Conservation (phyloP, 2,329 filamentous ascomycete species). For the Alternaria consortialis region DNA sequence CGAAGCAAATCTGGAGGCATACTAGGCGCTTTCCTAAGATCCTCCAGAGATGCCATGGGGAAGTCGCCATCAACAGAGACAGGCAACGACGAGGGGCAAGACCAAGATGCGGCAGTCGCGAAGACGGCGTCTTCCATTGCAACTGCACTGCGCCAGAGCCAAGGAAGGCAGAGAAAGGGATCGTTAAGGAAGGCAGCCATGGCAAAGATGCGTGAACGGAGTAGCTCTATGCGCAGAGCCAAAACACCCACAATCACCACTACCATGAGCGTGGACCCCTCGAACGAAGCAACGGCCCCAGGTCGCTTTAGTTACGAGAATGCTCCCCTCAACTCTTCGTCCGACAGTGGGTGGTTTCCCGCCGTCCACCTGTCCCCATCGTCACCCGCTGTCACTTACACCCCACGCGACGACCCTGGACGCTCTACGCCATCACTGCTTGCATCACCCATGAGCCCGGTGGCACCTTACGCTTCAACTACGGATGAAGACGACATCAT, state of each 20-base stretch:
- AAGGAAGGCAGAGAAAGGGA: slow-evolving; percentile 74
- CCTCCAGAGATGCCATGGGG: slow-evolving; percentile 25
- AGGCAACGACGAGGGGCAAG: slow-evolving; percentile 27
- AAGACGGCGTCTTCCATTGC: slow-evolving; percentile 36
- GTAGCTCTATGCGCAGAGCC: slow-evolving; percentile 39
- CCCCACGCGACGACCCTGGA: slow-evolving; percentile 12
- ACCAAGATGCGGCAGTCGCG: slow-evolving; percentile 40
- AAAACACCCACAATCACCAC: slow-evolving; percentile 28
- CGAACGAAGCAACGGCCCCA: slow-evolving; percentile 30
- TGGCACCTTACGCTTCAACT: slow-evolving; percentile 72
- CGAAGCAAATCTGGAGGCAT: slow-evolving; percentile 70
- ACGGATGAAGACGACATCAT: slow-evolving; percentile 85
- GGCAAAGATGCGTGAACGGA: slow-evolving; percentile 61
- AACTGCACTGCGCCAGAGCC: slow-evolving; percentile 58
- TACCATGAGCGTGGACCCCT: slow-evolving; percentile 28
- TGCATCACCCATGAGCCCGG: slow-evolving; percentile 58
- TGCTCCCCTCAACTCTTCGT: slow-evolving; percentile 45
- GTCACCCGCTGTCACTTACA: slow-evolving; percentile 14
- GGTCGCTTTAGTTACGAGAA: slow-evolving; percentile 53
- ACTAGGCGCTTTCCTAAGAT: slow-evolving; percentile 61
- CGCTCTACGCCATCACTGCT: slow-evolving; percentile 48
- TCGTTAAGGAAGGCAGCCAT: slow-evolving; percentile 88
- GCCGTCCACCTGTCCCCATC: slow-evolving; percentile 27
- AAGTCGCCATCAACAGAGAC: slow-evolving; percentile 44
- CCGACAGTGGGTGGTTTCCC: slow-evolving; percentile 41